phyloP scores from a whole-genome alignment of 2,329 filamentous ascomycete genomes.

The Beauveria rudraprayagi region DNA sequence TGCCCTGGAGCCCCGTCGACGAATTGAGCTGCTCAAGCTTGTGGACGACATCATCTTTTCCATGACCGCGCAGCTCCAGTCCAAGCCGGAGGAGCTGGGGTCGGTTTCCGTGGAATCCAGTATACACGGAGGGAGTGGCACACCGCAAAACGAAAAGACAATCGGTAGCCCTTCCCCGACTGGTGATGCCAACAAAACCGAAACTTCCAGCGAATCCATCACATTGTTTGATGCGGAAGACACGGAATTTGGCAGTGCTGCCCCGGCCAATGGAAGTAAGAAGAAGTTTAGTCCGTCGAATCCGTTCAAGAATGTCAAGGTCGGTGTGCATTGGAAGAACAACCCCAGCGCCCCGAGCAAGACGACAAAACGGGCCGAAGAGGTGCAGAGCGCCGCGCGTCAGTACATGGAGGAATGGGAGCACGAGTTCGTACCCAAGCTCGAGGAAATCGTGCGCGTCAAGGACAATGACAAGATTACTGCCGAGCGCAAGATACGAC shows the following conservation, averaged over 20 bases:
- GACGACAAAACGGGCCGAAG: slow-evolving; percentile 15
- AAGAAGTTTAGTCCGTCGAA: background rate
- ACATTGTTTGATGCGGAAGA: slow-evolving; percentile 11
- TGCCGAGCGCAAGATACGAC: slow-evolving; percentile 38
- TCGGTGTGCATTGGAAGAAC: slow-evolving; percentile 14
- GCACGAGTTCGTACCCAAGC: slow-evolving; percentile 56
- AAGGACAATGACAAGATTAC: slow-evolving; percentile 40
- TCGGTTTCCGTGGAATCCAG: slow-evolving; percentile 18
- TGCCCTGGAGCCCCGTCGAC: slow-evolving; percentile 43
- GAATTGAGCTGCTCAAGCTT: slow-evolving; percentile 43
- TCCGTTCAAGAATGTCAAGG: slow-evolving; percentile 14
- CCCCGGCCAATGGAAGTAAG: background rate
- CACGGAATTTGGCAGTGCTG: background rate
- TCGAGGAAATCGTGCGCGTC: slow-evolving; percentile 58
- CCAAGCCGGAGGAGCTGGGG: slow-evolving; percentile 24
- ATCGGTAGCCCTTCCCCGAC: background rate
- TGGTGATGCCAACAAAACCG: slow-evolving; percentile 12
- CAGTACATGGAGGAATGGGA: slow-evolving; percentile 72
- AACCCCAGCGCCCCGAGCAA: slow-evolving; percentile 3
- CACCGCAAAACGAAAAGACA: background rate
- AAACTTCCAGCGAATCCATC: slow-evolving; percentile 11
- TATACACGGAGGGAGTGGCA: background rate
- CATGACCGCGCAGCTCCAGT: slow-evolving; percentile 45
- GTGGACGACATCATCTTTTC: slow-evolving; percentile 43
- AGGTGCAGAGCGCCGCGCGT: slow-evolving; percentile 47